These are phyloP conservation scores for Curvularia hawaiiensis DNA, from an alignment of 2,329 filamentous ascomycete genomes.

Conservation along the genomic window DNA sequence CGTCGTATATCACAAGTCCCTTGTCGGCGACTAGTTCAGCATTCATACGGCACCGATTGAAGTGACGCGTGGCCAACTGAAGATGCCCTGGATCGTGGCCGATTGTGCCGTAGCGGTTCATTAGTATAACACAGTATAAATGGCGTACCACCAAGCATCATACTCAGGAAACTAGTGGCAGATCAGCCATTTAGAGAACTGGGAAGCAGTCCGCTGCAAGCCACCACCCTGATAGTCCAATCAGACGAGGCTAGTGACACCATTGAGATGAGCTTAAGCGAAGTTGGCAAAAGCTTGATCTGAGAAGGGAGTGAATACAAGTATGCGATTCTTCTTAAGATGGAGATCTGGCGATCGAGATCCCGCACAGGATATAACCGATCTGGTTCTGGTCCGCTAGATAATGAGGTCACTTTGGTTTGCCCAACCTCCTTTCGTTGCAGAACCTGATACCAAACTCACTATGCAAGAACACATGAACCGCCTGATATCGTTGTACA, in stretches of 20 bases:
- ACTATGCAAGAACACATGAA: background rate
- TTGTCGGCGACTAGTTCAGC: background rate
- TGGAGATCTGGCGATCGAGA: background rate
- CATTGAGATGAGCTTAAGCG: background rate
- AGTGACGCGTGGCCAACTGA: background rate
- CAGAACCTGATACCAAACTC: background rate
- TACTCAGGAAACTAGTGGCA: background rate
- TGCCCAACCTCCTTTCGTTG: background rate
- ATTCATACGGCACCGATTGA: background rate
- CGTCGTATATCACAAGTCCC: background rate
- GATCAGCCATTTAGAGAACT: background rate
- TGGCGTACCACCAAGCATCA: background rate
- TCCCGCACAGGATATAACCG: background rate
- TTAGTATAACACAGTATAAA: background rate
- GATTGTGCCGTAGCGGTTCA: background rate
- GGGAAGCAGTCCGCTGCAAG: background rate
- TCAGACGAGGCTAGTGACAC: background rate
- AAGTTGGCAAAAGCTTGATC: background rate
- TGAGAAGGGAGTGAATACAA: background rate
- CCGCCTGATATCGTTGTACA: background rate
- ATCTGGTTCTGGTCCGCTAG: background rate
- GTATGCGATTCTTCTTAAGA: background rate
- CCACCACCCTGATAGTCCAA: background rate
- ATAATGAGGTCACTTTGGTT: background rate
- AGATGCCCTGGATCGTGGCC: background rate